Conservation (phyloP, 345 rosid species). For the Fremontodendron californicum region DNA sequence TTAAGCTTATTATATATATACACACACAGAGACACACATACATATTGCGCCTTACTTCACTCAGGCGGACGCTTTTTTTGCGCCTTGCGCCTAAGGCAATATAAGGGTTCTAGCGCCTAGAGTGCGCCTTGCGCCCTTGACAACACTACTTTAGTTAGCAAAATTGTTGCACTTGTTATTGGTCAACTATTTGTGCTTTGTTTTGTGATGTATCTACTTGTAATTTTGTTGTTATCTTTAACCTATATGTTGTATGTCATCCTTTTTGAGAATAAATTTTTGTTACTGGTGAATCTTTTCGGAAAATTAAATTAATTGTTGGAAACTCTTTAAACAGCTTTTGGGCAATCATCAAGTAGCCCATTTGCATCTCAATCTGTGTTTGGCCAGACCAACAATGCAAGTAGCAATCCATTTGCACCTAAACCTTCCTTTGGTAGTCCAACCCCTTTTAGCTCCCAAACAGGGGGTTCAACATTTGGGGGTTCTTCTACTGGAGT, state of each 20-base stretch:
- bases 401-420: conserved; percentile 61
- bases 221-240: not conserved
- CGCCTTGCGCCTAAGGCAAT: too few relatives aligned
- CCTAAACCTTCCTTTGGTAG: conserved; percentile 61
- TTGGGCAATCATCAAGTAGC: conserved; percentile 69
- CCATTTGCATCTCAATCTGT: conserved; percentile 69
- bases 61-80: too few relatives aligned
- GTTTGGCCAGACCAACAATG: conserved; percentile 67
- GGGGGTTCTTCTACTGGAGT: conserved; percentile 90
- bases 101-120: too few relatives aligned
- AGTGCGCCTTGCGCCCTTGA: too few relatives aligned
- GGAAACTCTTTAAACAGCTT: conserved; percentile 42
- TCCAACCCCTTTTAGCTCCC: conserved; percentile 69
- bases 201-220: not conserved
- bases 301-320: conserved; percentile 5
- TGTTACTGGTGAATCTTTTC: not conserved
- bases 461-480: conserved; percentile 68
- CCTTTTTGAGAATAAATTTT: not conserved
- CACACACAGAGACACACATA: too few relatives aligned
- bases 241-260: not conserved
- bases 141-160: too few relatives aligned
- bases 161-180: not conserved
- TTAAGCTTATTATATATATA: too few relatives aligned
- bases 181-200: not conserved
- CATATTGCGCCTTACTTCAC: too few relatives aligned